Conservation (phyloP, 192 early-diverging fungal genomes). For the Umbelopsis vinacea region DNA sequence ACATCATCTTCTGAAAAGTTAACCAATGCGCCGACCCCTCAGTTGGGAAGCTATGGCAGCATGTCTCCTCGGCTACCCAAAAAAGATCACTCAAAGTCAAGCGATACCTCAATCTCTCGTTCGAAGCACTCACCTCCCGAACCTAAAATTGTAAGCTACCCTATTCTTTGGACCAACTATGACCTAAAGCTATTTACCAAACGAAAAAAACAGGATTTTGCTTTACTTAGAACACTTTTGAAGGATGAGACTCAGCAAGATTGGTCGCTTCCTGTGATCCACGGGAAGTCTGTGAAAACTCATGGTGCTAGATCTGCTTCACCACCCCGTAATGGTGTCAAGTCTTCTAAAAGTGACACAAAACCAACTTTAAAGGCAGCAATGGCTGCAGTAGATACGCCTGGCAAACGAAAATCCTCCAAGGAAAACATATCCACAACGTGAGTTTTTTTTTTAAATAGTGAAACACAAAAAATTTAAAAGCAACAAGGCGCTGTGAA, state of each 20-base stretch:
- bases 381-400: background rate
- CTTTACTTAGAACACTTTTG: background rate
- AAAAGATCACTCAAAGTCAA: background rate
- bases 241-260: slow-evolving; percentile 4
- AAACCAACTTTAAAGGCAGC: background rate
- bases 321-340: slow-evolving; percentile 7
- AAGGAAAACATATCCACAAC: slow-evolving; percentile 2
- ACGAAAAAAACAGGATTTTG: background rate
- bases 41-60: background rate
- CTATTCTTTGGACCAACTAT: too few species aligned
- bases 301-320: background rate
- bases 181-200: too few species aligned
- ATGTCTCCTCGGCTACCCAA: background rate
- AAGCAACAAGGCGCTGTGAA: background rate
- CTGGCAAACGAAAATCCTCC: slow-evolving; percentile 2
- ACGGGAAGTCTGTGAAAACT: background rate
- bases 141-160: background rate
- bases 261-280: background rate
- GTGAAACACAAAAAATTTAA: background rate
- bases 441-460: background rate
- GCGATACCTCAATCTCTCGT: background rate
- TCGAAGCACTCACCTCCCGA: slow-evolving; percentile 14
- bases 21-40: slow-evolving; percentile 2
- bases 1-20: slow-evolving; percentile 13
- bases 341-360: background rate